A percentile compares a stretch with the other conserved stretches of the same genome.
These are phyloP conservation scores for Sclerospora graminicola DNA, from an alignment of 352 stramenopile species.

Conservation along the genomic window DNA sequence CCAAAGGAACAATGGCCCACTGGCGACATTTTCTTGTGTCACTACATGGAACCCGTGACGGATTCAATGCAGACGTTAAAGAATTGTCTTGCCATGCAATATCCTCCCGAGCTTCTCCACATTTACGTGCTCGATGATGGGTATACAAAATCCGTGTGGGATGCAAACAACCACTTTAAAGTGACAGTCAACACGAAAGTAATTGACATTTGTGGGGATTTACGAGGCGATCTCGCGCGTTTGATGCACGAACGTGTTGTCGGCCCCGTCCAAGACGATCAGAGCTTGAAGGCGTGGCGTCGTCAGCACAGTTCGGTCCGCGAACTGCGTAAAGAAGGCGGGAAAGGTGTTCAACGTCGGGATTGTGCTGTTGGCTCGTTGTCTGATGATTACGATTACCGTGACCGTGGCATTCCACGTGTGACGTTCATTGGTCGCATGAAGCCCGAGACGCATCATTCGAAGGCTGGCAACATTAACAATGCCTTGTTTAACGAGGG, in stretches of 20 bases:
- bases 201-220: conserved; percentile 77
- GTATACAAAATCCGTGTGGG: conserved; percentile 85
- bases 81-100: conserved; percentile 82
- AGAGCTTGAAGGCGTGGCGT: conserved; percentile 73
- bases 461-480: conserved; percentile 90
- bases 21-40: conserved; percentile 84
- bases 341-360: conserved; percentile 70
- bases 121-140: conserved; percentile 86
- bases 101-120: conserved; percentile 77
- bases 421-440: conserved; percentile 84
- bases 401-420: conserved; percentile 75
- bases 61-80: conserved; percentile 81
- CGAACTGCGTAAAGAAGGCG: conserved; percentile 72
- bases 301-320: conserved; percentile 79
- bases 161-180: conserved; percentile 87
- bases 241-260: conserved; percentile 85
- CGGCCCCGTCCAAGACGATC: conserved; percentile 63
- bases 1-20: conserved; percentile 84
- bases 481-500: conserved; percentile 87
- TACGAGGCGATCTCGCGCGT: conserved; percentile 69
- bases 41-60: conserved; percentile 84
- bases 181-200: conserved; percentile 86
- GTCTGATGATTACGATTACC: conserved; percentile 87
- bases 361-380: conserved; percentile 82
- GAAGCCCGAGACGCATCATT: conserved; percentile 85